Evolutionary conservation across 179 eudicot species (phyloP).

Genomic region (Beta corolliflora): DNA sequence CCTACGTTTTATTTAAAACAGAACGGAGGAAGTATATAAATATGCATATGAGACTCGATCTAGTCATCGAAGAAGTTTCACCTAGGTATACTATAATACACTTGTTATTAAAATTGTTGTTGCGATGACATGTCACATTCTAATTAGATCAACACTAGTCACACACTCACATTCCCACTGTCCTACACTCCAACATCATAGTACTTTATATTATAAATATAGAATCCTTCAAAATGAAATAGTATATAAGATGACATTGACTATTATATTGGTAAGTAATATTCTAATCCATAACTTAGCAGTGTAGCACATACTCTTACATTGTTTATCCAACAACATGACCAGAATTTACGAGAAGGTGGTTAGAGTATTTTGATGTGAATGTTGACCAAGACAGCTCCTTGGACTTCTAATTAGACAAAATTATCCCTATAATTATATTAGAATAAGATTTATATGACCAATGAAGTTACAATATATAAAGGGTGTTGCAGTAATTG

Average conservation of each 20-base stretch:
- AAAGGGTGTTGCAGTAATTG: constrained; percentile 20
- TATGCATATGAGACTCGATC: not conserved
- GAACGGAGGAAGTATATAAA: too few species aligned
- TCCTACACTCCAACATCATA: too few species aligned
- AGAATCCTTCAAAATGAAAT: not conserved
- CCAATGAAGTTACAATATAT: not conserved
- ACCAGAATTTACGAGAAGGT: constrained; percentile 29
- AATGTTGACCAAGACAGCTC: constrained; percentile 29
- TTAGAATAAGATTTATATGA: not conserved
- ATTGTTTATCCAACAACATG: constrained; percentile 16
- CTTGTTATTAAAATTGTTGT: not conserved
- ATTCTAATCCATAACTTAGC: not conserved
- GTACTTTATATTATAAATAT: not conserved
- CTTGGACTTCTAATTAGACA: constrained; percentile 17
- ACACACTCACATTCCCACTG: too few species aligned
- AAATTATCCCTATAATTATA: constrained; percentile 3
- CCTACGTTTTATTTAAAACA: too few species aligned
- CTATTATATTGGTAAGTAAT: not conserved
- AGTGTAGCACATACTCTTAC: too few species aligned
- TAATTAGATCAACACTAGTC: not conserved
- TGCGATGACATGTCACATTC: not conserved
- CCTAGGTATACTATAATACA: constrained; percentile 1
- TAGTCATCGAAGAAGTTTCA: not conserved
- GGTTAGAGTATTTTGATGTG: not conserved
- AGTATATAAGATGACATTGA: not conserved